phyloP scores from a whole-genome alignment of 2,329 filamentous ascomycete species.

The Penicillium thymicola region DNA sequence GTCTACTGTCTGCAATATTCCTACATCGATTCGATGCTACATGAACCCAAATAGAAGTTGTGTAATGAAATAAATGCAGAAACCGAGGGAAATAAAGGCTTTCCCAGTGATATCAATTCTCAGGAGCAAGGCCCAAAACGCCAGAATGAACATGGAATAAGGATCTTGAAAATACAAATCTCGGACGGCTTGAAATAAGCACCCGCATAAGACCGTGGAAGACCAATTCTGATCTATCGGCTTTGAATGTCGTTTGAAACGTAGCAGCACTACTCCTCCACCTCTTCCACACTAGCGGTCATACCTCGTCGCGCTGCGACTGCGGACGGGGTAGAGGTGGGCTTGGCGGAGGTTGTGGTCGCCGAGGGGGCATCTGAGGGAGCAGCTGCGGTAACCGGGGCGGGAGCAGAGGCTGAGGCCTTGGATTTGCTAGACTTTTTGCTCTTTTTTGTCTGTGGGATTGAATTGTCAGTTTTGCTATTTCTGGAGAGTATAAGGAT shows the following conservation, averaged over 20 bases:
- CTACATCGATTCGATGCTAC: background rate
- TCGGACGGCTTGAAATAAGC: background rate
- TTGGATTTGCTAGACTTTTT: slow-evolving; percentile 37
- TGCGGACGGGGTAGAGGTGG: slow-evolving; percentile 31
- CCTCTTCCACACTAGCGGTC: slow-evolving; percentile 47
- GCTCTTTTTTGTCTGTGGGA: slow-evolving; percentile 37
- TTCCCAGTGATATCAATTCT: slow-evolving; percentile 1
- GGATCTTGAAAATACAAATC: slow-evolving; percentile 1
- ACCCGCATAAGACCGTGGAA: background rate
- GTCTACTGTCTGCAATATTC: background rate
- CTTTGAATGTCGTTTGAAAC: background rate
- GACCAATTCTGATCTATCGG: background rate
- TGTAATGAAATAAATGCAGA: background rate
- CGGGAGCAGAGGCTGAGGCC: background rate
- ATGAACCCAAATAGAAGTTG: too few species aligned
- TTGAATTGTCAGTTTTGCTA: slow-evolving; percentile 4
- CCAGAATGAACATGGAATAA: background rate
- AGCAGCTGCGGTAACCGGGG: slow-evolving; percentile 1
- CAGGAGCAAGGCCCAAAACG: background rate
- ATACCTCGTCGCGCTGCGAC: slow-evolving; percentile 39
- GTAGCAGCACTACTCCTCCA: slow-evolving; percentile 35
- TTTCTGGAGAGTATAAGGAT: background rate
- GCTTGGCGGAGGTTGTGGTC: slow-evolving; percentile 37
- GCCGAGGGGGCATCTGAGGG: slow-evolving; percentile 20
- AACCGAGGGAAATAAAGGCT: background rate